Evolutionary conservation across 1,284 basidiomycete genomes (phyloP), one percentile per base, ranked within the genome.

Genomic region (Porodaedalea pini): DNA sequence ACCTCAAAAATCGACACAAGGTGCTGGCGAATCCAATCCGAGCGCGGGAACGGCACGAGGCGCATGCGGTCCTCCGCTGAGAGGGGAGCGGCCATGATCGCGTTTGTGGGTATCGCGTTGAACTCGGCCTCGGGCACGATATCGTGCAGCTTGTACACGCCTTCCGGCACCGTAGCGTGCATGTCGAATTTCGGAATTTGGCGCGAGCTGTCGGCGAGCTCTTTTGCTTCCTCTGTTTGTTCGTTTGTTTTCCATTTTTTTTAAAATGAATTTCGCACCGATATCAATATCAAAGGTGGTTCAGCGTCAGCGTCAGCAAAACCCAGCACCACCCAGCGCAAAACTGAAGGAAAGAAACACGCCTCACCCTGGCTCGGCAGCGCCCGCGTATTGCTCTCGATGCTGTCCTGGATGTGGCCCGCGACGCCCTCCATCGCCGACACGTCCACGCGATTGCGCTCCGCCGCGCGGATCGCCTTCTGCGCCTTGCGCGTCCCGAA

Each of bases 401-500:
- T 95, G 45, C 86, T 82, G 29, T 87, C 81, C 75, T 91, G 88
- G 54, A 98, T 74, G 71, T 90, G 85, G 49, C 78, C 79, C 64
- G 86, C 83, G 19, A 94, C 87, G 11, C 82, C 82, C 67, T 88
- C 80, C 88, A 96, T 93, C 1, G 92, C 91, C 53, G 78, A 77
- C 13, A 90, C 82, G 72, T 96, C 92, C 36, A 98, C 85, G 68
- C 85, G 85, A 73, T 94, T 94, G 61, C 94, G 80, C 71, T 93
- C 92, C 59, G 83, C 82, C 2, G 91, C 88, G 57, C 83, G 82
- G 65, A 97, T 93, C 29, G 84, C 86, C 13, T 85, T 83, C 71
- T 92, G 89, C 37, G 92, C 91, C 69, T 96, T 97, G 73, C 92
- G 91, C 11, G 93, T 96, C 21, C 94, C 94, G 64, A 98, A 98